A percentile compares a stretch with the other conserved stretches of the same genome.
Evolutionary conservation across 768 basidiomycete species (phyloP).

Genomic region (Leccinellum albellum): DNA sequence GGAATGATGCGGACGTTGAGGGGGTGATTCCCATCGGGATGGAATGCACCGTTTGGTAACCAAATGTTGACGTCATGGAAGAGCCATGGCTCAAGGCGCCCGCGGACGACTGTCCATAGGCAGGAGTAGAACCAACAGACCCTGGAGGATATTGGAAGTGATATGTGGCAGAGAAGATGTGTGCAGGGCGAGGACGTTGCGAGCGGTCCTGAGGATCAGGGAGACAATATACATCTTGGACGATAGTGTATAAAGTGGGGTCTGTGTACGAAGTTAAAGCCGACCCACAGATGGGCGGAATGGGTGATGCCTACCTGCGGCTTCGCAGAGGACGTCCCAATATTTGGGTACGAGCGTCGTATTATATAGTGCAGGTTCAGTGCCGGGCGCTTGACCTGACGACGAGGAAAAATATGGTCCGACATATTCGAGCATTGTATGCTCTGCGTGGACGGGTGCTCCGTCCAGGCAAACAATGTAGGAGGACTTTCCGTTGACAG

Average conservation of each 20-base stretch:
- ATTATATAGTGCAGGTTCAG: slow-evolving; percentile 48
- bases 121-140: slow-evolving; percentile 1
- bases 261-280: slow-evolving; percentile 38
- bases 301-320: slow-evolving; percentile 41
- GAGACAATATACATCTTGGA: slow-evolving; percentile 53
- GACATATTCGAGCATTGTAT: slow-evolving; percentile 33
- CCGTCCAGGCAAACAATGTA: slow-evolving; percentile 54
- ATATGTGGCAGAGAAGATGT: slow-evolving; percentile 57
- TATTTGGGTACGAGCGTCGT: slow-evolving; percentile 60
- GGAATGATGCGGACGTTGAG: slow-evolving; percentile 6
- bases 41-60: slow-evolving; percentile 1
- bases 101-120: slow-evolving; percentile 9
- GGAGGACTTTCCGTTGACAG: slow-evolving; percentile 48
- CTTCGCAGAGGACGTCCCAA: slow-evolving; percentile 57
- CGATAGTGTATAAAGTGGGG: slow-evolving; percentile 61
- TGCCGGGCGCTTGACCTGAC: slow-evolving; percentile 20
- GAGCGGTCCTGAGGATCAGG: slow-evolving; percentile 16
- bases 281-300: not conserved
- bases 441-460: slow-evolving; percentile 50
- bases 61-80: slow-evolving; percentile 17
- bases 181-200: slow-evolving; percentile 25
- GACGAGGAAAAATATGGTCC: slow-evolving; percentile 32
- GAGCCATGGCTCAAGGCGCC: slow-evolving; percentile 9
- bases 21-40: not conserved
- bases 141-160: slow-evolving; percentile 45